phyloP scores from a whole-genome alignment of 2,329 filamentous ascomycete species.

The Pyrenophora seminiperda region DNA sequence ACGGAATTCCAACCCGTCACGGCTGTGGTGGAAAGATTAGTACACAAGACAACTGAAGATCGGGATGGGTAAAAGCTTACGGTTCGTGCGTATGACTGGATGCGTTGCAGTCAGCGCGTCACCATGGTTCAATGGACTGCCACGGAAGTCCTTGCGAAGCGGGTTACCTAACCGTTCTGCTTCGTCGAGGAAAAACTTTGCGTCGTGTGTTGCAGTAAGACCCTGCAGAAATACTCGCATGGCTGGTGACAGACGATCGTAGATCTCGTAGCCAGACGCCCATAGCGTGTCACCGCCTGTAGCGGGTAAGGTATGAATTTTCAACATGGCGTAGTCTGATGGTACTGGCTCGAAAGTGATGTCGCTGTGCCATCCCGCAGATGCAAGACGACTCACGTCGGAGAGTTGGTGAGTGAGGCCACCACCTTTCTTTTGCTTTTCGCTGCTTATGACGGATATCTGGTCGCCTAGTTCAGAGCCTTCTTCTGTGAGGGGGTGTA shows the following conservation, averaged over 20 bases:
- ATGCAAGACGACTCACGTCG: conserved; percentile 46
- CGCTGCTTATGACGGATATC: conserved; percentile 48
- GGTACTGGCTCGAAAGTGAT: conserved; percentile 51
- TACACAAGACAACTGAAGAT: neutral
- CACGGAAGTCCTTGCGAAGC: conserved; percentile 41
- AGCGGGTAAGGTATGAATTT: conserved; percentile 42
- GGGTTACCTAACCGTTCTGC: conserved; percentile 35
- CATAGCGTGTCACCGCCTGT: conserved; percentile 47
- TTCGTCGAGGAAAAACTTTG: conserved; percentile 39
- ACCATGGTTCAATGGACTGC: conserved; percentile 62
- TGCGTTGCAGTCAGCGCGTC: conserved; percentile 58
- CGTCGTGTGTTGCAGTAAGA: conserved; percentile 53
- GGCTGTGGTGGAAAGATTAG: conserved; percentile 30
- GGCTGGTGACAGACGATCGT: conserved; percentile 56
- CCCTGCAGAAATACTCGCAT: conserved; percentile 56
- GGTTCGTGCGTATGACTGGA: conserved; percentile 67
- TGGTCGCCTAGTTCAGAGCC: conserved; percentile 50
- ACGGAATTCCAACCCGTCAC: conserved; percentile 66
- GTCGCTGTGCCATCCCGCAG: conserved; percentile 59
- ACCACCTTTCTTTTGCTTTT: conserved; percentile 39
- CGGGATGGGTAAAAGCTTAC: conserved; percentile 15
- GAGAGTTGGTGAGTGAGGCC: conserved; percentile 52
- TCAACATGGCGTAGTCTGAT: conserved; percentile 49
- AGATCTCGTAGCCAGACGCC: conserved; percentile 53
- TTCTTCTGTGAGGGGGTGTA: conserved; percentile 52